Evolutionary conservation across 371 early-diverging fungal genomes (phyloP), one percentile per base, ranked within the genome.

Genomic region (Homolaphlyctis polyrhiza): DNA sequence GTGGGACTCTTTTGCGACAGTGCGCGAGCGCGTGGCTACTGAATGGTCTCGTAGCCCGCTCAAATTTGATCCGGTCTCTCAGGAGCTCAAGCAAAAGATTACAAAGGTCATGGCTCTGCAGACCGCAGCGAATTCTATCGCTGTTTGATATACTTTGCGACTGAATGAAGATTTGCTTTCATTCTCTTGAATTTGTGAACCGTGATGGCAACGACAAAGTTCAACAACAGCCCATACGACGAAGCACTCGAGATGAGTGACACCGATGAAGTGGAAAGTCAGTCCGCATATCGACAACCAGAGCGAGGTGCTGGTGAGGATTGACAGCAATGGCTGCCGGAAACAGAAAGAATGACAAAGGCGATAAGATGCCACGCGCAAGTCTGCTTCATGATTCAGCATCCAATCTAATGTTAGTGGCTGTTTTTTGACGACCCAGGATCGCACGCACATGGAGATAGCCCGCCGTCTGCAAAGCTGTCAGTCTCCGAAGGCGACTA

Each of bases 1-100:
- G n/a, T 87, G 82, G 80, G 83, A 80, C 16, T 63, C 66, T 18
- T 88, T 86, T 62, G 68, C 70, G 8, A 66, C 74, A 0, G 70
- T 88, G 57, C 72, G 84, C 32, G 61, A 54, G 14, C 78, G 86
- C 0, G 72, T 83, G 0, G 47, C 77, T 27, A 34, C 57, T 2
- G 74, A 82, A 61, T 88, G 89, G 89, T 63, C 63, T 34, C 45
- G 43, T 3, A 39, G 71, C 35, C 80, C 82, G 23, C 75, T 71
- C 35, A 57, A 61, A 29, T 61, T 65, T 51, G 65, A 71, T 39
- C 55, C 64, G n/a, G 47, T 77, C 29, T 71, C 73, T 0, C 29
- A 39, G 30, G 70, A 51, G 51, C 47, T 77, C 11, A 52, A 57
- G 48, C 66, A 5, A 18, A 71, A 71, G 63, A 71, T 74, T 34